Base-by-base conservation (phyloP, 1,139 yeast genomes). In the Schizosaccharomyces versatilis region DNA sequence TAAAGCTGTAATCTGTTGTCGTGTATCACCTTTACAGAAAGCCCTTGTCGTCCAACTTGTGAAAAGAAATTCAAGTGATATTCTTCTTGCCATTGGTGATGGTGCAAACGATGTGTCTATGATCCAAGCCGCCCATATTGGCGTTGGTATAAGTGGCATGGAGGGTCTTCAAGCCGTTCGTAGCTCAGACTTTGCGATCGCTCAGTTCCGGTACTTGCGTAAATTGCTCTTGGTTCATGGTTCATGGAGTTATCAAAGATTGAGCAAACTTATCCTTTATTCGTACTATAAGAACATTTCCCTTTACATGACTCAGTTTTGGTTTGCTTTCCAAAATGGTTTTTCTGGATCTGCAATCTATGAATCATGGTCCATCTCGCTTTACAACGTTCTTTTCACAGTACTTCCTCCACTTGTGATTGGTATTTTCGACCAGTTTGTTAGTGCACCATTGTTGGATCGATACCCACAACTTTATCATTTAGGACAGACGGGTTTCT, bases 81-180 rank as follows among this genome's bases (percentile, higher is more conserved):
- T 90, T 62, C 70, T 93, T 36, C 72, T 93, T 59, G 97, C 98
- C 0, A 83, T 90, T 65, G 99, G 99, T 55, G 99, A 90, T 69
- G 99, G 98, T 62, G 96, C 98, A 3, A 90, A 90, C 65, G 99
- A 90, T 70, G 98, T 90, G 38, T 84, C 95, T 51, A 90, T 90
- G 99, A 90, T 90, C 62, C 98, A 90, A 68, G 96, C 97, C 12
- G 98, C 98, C 0, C 95, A 90, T 67, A 95, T 90, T 54, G 99
- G 99, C 58, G 94, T 90, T 51, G 99, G 99, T 65, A 90, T 90
- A 61, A 84, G 93, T 64, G 99, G 99, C 62, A 84, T 85, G 84
- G 98, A 93, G 70, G 99, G 99, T 62, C 88, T 88, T 86, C 99
- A 93, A 68, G 98, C 98, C 7, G 97, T 98, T 0, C 76, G 98